Conservation (phyloP, 768 basidiomycete species). For the Amanita rimosa region DNA sequence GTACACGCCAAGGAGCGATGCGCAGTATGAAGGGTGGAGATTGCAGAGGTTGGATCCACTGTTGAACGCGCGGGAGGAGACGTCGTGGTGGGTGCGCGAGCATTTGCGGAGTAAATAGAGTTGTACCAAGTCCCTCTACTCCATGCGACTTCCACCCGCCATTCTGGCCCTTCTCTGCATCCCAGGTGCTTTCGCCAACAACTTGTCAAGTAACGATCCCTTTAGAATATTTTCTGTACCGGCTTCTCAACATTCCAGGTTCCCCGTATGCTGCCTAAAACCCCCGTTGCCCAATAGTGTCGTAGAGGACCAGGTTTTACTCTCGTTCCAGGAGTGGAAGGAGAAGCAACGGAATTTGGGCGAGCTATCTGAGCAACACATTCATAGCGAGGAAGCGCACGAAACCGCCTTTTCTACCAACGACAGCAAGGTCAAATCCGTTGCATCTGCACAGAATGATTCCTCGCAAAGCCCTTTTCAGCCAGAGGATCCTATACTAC, state of each 20-base stretch:
- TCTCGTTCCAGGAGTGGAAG: conserved; percentile 88
- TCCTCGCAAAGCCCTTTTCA: conserved; percentile 8
- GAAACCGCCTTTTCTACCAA: background rate
- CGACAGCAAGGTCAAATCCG: conserved; percentile 1
- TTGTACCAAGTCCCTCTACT: background rate
- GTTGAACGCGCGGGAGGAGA: conserved; percentile 59
- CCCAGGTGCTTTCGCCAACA: conserved; percentile 8
- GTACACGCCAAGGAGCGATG: conserved; percentile 32
- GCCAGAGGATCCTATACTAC: conserved; percentile 12
- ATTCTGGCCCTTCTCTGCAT: background rate
- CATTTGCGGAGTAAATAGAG: conserved; percentile 31
- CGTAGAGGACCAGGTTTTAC: conserved; percentile 51
- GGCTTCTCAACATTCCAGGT: conserved; percentile 37
- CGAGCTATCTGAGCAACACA: conserved; percentile 22
- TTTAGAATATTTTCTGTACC: conserved; percentile 46
- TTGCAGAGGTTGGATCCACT: conserved; percentile 55
- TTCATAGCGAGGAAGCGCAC: background rate
- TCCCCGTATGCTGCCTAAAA: conserved; percentile 59
- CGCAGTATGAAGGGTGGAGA: conserved; percentile 33
- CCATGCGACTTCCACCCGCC: background rate
- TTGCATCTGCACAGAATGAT: background rate
- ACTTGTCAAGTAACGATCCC: conserved; percentile 37
- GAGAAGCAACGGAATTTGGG: conserved; percentile 43
- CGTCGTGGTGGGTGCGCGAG: conserved; percentile 53
- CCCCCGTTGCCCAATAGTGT: conserved; percentile 35